Evolutionary conservation across 768 basidiomycete species (phyloP).

Genomic region (Amyloporia xantha): DNA sequence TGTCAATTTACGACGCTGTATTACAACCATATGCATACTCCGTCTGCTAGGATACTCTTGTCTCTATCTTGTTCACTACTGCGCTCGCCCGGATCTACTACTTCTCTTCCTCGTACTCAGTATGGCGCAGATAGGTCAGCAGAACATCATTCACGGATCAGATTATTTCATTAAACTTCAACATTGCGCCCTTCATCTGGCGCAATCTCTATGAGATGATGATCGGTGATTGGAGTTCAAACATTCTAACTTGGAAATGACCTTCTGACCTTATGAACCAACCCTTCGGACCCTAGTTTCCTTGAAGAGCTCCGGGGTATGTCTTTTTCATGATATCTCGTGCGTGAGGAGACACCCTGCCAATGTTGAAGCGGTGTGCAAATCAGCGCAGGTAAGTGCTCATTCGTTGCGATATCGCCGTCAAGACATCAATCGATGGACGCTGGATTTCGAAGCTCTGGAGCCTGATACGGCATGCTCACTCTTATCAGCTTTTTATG

Average conservation of each 20-base stretch:
- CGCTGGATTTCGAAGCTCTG: not conserved
- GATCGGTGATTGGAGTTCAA: constrained; percentile 16
- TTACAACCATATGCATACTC: no score
- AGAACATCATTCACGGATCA: constrained; percentile 5
- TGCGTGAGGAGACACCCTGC: not conserved
- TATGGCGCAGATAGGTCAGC: no score
- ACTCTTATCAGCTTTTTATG: not conserved
- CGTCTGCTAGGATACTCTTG: no score
- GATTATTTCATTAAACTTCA: not conserved
- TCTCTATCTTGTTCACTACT: no score
- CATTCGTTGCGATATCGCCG: no score
- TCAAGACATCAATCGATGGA: not conserved
- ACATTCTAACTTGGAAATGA: constrained; percentile 5
- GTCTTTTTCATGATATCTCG: not conserved
- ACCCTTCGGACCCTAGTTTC: constrained; percentile 2
- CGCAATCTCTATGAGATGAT: constrained; percentile 18
- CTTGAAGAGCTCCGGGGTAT: not conserved
- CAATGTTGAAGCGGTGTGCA: no score
- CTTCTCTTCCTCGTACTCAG: no score
- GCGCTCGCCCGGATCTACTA: not conserved
- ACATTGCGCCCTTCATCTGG: not conserved
- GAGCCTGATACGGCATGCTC: not conserved
- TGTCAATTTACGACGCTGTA: no score
- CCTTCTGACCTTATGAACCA: constrained; percentile 12
- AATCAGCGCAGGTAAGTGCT: no score